Evolutionary conservation across 2,329 filamentous ascomycete species (phyloP).

Genomic region (Diaporthe capsici): DNA sequence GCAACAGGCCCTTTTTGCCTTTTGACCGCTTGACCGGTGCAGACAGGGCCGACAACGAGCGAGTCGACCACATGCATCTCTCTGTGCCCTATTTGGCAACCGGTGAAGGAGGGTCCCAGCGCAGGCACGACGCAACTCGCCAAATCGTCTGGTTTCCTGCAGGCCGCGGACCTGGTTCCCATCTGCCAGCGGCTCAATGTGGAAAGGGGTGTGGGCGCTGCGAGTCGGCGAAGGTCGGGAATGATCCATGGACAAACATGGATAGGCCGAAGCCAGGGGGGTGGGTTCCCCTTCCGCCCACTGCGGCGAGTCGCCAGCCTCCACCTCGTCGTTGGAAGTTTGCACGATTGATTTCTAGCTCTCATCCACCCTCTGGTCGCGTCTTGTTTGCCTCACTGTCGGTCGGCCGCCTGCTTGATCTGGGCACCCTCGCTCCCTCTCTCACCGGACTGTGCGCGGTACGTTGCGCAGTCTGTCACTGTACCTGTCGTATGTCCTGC

Average conservation of each 20-base stretch:
- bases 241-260: conserved; percentile 4
- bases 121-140: conserved; percentile 19
- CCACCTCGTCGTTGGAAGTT: neutral
- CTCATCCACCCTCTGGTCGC: conserved; percentile 19
- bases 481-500: neutral
- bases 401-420: conserved; percentile 7
- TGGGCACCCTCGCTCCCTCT: neutral
- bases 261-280: conserved; percentile 13
- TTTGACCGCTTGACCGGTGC: conserved; percentile 34
- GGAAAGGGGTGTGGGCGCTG: conserved; percentile 20
- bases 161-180: neutral
- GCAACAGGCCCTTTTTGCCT: neutral
- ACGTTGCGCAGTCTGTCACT: conserved; percentile 26
- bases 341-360: neutral
- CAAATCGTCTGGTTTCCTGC: conserved; percentile 17
- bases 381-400: conserved; percentile 18
- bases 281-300: neutral
- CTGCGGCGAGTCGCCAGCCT: conserved; percentile 18
- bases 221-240: conserved; percentile 2
- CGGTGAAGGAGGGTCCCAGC: conserved; percentile 18
- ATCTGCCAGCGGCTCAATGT: conserved; percentile 20
- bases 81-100: neutral
- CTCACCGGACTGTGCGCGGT: conserved; percentile 37
- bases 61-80: conserved; percentile 5
- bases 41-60: conserved; percentile 7